These are phyloP conservation scores for Colletotrichum lupini DNA, from an alignment of 2,329 filamentous ascomycete species.

Conservation along the genomic window DNA sequence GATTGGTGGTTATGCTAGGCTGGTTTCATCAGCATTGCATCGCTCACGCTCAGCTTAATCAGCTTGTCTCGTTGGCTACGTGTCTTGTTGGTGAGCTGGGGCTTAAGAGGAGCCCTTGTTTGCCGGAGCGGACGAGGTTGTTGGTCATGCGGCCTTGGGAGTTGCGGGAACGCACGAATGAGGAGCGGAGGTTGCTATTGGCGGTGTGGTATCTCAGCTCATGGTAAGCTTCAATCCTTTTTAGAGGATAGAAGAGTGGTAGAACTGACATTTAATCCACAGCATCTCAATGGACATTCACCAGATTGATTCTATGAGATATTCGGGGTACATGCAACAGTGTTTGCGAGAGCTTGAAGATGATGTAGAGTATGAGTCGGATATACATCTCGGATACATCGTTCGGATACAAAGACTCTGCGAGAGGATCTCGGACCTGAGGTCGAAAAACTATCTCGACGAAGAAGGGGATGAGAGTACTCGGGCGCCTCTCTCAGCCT, in stretches of 20 bases:
- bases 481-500: slow-evolving; percentile 55
- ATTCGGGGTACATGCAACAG: slow-evolving; percentile 62
- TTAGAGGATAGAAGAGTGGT: rapidly evolving
- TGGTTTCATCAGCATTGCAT: slow-evolving; percentile 68
- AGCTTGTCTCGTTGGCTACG: slow-evolving; percentile 59
- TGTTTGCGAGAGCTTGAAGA: slow-evolving; percentile 59
- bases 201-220: slow-evolving; percentile 67
- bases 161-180: slow-evolving; percentile 55
- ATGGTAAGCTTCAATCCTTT: slow-evolving; percentile 50
- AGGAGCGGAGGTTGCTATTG: slow-evolving; percentile 63
- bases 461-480: slow-evolving; percentile 49
- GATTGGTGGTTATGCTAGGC: slow-evolving; percentile 59
- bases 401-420: slow-evolving; percentile 62
- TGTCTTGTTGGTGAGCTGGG: slow-evolving; percentile 60
- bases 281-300: slow-evolving; percentile 54
- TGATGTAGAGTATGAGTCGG: slow-evolving; percentile 56
- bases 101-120: slow-evolving; percentile 53
- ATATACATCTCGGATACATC: slow-evolving; percentile 57
- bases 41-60: slow-evolving; percentile 63
- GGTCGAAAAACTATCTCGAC: slow-evolving; percentile 46
- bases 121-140: slow-evolving; percentile 55
- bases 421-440: slow-evolving; percentile 59
- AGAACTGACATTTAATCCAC: no score
- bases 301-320: slow-evolving; percentile 60
- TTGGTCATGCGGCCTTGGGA: slow-evolving; percentile 54